Percentiles rank a stretch among this genome's conserved stretches.
phyloP scores from a whole-genome alignment of 2,329 filamentous ascomycete genomes.

The Calonectria henricotiae region DNA sequence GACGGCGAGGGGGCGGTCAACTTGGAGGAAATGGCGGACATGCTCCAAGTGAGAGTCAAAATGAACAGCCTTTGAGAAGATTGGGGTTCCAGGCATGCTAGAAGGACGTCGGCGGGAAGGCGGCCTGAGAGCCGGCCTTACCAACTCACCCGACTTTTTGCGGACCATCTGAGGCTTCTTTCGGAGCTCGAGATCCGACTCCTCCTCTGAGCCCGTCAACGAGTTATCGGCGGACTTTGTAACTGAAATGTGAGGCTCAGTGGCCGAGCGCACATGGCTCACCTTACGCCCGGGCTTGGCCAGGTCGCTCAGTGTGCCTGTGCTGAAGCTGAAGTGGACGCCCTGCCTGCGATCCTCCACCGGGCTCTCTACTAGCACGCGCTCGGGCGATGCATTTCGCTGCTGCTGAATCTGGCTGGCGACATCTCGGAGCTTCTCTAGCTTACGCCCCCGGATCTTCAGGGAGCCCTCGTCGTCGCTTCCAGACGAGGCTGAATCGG shows the following conservation, averaged over 20 bases:
- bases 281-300: constrained; percentile 61
- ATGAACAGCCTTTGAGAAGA: constrained; percentile 97
- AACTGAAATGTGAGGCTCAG: constrained; percentile 68
- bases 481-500: constrained; percentile 85
- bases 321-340: constrained; percentile 67
- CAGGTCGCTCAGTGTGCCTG: constrained; percentile 63
- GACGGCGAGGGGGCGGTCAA: constrained; percentile 95
- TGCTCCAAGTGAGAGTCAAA: constrained; percentile 98
- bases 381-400: constrained; percentile 66
- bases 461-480: constrained; percentile 85
- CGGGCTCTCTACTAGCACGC: constrained; percentile 61
- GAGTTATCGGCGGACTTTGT: constrained; percentile 68
- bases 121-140: constrained; percentile 89
- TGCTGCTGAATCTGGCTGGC: constrained; percentile 81
- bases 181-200: constrained; percentile 72
- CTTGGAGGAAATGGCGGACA: constrained; percentile 94
- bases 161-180: constrained; percentile 92
- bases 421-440: constrained; percentile 78
- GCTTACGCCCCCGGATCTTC: constrained; percentile 65
- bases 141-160: constrained; percentile 98
- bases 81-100: constrained; percentile 97
- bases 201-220: constrained; percentile 73
- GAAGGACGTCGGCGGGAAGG: constrained; percentile 87
- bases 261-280: constrained; percentile 70
- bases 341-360: constrained; percentile 63